phyloP scores from a whole-genome alignment of 495 filamentous ascomycete species.

The Penicillium alfredii region DNA sequence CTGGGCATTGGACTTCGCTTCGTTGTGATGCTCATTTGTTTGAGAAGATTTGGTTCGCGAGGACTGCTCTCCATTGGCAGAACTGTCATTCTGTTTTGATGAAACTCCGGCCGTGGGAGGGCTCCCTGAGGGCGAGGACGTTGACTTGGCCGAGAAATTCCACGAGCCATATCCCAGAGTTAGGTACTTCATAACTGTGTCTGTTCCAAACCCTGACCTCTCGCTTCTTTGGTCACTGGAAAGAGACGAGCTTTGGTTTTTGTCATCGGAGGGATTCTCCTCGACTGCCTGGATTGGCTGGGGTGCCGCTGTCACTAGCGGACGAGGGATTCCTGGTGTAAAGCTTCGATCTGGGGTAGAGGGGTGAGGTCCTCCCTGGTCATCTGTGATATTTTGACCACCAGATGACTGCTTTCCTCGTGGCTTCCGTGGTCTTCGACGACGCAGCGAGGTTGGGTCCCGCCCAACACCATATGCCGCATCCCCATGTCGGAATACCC shows the following conservation, averaged over 20 bases:
- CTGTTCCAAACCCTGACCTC: conserved; percentile 29
- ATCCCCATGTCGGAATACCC: conserved; percentile 69
- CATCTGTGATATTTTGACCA: no score
- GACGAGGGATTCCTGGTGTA: conserved; percentile 41
- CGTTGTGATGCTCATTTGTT: background rate
- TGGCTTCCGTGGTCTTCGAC: conserved; percentile 33
- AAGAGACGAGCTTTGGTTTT: conserved; percentile 14
- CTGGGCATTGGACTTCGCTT: background rate
- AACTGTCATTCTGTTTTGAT: conserved; percentile 2
- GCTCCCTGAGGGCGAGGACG: conserved; percentile 15
- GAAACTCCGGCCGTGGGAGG: conserved; percentile 1
- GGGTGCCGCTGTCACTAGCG: conserved; percentile 30
- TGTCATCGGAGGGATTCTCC: conserved; percentile 8
- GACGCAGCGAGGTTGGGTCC: conserved; percentile 56
- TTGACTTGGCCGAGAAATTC: conserved; percentile 36
- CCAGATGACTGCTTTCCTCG: conserved; percentile 11
- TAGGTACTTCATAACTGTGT: conserved; percentile 52
- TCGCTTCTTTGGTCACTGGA: conserved; percentile 19
- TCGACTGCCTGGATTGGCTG: conserved; percentile 13
- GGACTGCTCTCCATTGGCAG: conserved; percentile 1
- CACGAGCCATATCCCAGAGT: conserved; percentile 60
- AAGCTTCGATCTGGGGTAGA: conserved; percentile 23
- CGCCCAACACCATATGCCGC: conserved; percentile 75
- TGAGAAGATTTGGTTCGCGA: conserved; percentile 4
- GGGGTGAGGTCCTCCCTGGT: conserved; percentile 8